Evolutionary conservation across 306 rosid species (phyloP), one percentile per base, ranked within the genome.

Genomic region (Vigna radiata): DNA sequence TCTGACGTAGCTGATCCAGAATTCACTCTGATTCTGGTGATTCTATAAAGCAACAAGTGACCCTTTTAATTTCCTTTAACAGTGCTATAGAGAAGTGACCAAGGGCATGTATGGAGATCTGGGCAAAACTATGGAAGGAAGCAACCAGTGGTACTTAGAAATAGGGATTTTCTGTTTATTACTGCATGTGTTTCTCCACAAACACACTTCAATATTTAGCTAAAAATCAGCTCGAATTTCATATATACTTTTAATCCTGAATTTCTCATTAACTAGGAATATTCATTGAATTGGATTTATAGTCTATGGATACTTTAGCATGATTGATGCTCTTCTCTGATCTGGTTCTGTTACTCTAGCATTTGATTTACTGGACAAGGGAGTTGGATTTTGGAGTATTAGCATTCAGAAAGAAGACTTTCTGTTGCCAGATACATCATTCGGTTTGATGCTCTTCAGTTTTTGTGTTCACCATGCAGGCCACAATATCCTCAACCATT

Each of bases 51-150:
- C 29, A 29, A n/a, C 17, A 15, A 50, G 23, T 65, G n/a, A 47
- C 60, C 41, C 33, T 17, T 69, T 68, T 19, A 21, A 70, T 82
- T 68, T 70, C 31, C 52, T 44, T 49, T 68, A 62, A 76, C 89
- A 92, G 98, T 92, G 91, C 85, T 95, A 92, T 73, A 90, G 67
- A 86, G 97, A 92, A 78, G 81, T 95, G 71, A 89, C 85, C 43
- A 89, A 84, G 48, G 96, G 92, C 78, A 86, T 85, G 95, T 89
- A 90, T 70, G 97, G 97, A 82, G 88, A 67, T 75, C 92, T 95
- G 77, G 99, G 97, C 49, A 92, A 92, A 86, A 8, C 85, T 15
- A 88, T 92, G 87, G 97, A 95, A 88, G 99, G 99, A 72, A 62
- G 81, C 88, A 90, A 95, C 73, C 86, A 86, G 52, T 95, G 99